Base-by-base conservation (phyloP, 2,329 filamentous ascomycete species). In the Penicillium sp. region DNA sequence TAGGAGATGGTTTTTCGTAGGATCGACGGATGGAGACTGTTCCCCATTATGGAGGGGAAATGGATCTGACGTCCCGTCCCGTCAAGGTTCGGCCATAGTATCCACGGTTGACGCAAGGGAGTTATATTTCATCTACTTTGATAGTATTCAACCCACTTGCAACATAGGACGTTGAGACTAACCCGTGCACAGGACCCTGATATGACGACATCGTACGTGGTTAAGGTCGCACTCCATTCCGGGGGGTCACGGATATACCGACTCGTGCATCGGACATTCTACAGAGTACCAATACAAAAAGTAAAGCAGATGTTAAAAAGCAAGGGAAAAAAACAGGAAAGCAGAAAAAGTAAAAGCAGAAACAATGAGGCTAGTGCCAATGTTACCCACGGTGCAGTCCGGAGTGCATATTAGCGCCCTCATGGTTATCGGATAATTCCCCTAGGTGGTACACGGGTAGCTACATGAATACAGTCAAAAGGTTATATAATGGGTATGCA, bases 21-120 rank as follows among this genome's bases (percentile, higher is more conserved):
- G 35, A 51, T 55, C 47, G 49, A 45, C 53, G 34, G 32, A 45
- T 38, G 12, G 33, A 38, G 38, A 29, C 22, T 47, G 49, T 43
- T 47, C 37, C 31, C 40, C 41, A 31, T 48, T 24, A 3, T 39
- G 44, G 43, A 35, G 28, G 39, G 29, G 33, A 45, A 42, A 48
- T 53, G 48, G 45, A 44, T 48, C 48, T 40, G 37, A 61, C 64
- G 65, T 64, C 59, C 65, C 65, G 65, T 64, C 61, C 65, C 65
- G 65, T 67, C 62, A 67, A 68, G 63, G 65, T 67, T 67, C 58
- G 60, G 60, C 60, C 54, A 54, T 54, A 53, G 45, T 53, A 61
- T 45, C 63, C 61, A 66, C 51, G 60, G 60, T 61, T 57, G 56
- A 61, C 52, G 61, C 59, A 66, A 66, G 63, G 64, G 43, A 46